Evolutionary conservation across 495 filamentous ascomycete species (phyloP).

Genomic region (Aspergillus campestris): DNA sequence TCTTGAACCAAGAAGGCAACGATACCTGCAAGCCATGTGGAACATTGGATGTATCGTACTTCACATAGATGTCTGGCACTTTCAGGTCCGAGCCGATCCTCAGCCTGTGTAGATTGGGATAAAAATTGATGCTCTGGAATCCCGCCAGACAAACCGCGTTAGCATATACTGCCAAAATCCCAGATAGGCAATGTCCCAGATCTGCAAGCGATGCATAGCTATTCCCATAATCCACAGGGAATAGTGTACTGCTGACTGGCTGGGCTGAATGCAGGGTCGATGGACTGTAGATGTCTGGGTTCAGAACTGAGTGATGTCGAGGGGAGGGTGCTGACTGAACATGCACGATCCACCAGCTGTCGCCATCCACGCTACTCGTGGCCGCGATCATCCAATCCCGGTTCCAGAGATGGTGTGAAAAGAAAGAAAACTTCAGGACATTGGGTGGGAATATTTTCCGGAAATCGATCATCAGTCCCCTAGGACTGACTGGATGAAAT

Average conservation of each 20-base stretch:
- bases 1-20: slow-evolving; percentile 20
- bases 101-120: slow-evolving; percentile 28
- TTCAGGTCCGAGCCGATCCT: slow-evolving; percentile 22
- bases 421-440: slow-evolving; percentile 51
- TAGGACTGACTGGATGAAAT: slow-evolving; percentile 50
- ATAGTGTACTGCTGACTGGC: slow-evolving; percentile 18
- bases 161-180: slow-evolving; percentile 32
- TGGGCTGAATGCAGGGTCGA: slow-evolving; percentile 17
- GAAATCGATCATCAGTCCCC: slow-evolving; percentile 45
- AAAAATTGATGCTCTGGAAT: slow-evolving; percentile 21
- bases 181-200: slow-evolving; percentile 30
- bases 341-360: slow-evolving; percentile 69
- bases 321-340: slow-evolving; percentile 23
- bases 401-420: slow-evolving; percentile 54
- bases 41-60: slow-evolving; percentile 24
- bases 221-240: slow-evolving; percentile 11
- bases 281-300: slow-evolving; percentile 1
- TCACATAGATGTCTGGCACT: slow-evolving; percentile 30
- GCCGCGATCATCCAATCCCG: slow-evolving; percentile 60
- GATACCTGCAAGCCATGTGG: slow-evolving; percentile 24
- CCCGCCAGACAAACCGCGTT: slow-evolving; percentile 33
- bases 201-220: slow-evolving; percentile 27
- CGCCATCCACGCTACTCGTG: slow-evolving; percentile 61
- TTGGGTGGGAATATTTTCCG: slow-evolving; percentile 55
- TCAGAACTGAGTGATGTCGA: slow-evolving; percentile 3